Evolutionary conservation across 306 rosid species (phyloP).

Genomic region (Vigna angularis): DNA sequence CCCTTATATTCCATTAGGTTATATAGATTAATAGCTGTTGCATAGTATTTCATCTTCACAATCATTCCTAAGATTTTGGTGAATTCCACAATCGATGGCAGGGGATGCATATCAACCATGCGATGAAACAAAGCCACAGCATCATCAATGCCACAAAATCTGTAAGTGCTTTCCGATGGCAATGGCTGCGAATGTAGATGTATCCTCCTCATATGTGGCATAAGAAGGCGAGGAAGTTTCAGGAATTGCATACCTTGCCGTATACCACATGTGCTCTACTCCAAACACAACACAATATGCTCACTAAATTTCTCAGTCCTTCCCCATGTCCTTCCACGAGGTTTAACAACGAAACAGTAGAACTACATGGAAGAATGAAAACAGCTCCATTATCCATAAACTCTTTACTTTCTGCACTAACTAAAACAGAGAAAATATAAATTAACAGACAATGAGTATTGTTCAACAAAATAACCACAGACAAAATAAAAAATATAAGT

Average conservation of each 20-base stretch:
- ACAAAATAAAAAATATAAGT: background rate
- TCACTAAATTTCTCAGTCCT: background rate
- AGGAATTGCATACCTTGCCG: conserved; percentile 25
- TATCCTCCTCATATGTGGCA: conserved; percentile 1
- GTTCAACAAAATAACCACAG: background rate
- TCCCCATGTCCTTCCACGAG: background rate
- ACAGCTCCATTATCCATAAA: background rate
- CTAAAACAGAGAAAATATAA: conserved; percentile 2
- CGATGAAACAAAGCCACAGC: conserved; percentile 26
- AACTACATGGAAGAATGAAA: background rate
- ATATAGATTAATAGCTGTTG: conserved; percentile 30
- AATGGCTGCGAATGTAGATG: background rate
- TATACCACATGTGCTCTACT: conserved; percentile 18
- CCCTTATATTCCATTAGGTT: conserved; percentile 30
- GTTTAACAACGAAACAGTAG: conserved; percentile 17
- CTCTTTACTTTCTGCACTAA: background rate
- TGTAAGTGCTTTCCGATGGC: conserved; percentile 21
- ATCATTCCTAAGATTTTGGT: conserved; percentile 37
- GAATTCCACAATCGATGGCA: conserved; percentile 33
- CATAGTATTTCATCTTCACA: conserved; percentile 33
- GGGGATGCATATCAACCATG: conserved; percentile 32
- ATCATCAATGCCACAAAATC: conserved; percentile 23
- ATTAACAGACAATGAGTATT: background rate
- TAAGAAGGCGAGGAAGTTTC: conserved; percentile 27
- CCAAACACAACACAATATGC: background rate